These are phyloP conservation scores for Aspergillus sclerotiicarbonarius DNA, from an alignment of 495 filamentous ascomycete species.

Conservation along the genomic window DNA sequence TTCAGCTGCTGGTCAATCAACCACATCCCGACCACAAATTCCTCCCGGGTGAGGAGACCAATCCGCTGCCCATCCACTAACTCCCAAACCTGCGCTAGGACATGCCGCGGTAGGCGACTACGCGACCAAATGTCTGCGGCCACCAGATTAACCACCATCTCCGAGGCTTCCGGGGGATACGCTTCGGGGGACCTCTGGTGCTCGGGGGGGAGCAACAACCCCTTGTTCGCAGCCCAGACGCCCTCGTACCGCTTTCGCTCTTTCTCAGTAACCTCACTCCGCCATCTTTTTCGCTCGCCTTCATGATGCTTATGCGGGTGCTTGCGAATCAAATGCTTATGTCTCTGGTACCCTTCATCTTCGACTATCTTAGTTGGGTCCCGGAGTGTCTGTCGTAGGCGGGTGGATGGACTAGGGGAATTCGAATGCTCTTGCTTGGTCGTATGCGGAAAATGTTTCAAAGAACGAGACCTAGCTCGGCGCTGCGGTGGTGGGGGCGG, in stretches of 20 bases:
- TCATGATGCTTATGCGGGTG: constrained; percentile 86
- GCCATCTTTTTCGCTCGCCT: constrained; percentile 81
- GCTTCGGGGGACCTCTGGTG: constrained; percentile 2
- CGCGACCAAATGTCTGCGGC: constrained; percentile 84
- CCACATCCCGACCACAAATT: constrained; percentile 97
- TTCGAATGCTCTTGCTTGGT: constrained; percentile 39
- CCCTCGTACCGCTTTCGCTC: constrained; percentile 94
- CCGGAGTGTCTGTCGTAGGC: constrained; percentile 74
- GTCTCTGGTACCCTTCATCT: constrained; percentile 47
- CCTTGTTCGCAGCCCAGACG: constrained; percentile 92
- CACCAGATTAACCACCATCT: constrained; percentile 72
- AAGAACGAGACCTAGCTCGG: constrained; percentile 44
- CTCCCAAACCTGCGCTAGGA: constrained; percentile 80
- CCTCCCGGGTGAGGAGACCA: constrained; percentile 65
- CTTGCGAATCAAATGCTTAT: constrained; percentile 56
- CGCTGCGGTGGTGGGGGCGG: constrained; percentile 49
- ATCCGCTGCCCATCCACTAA: constrained; percentile 67
- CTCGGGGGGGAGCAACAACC: constrained; percentile 48
- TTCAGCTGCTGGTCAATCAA: constrained; percentile 86
- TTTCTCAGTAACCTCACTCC: constrained; percentile 68
- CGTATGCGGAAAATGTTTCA: constrained; percentile 36
- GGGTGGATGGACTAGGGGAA: constrained; percentile 55
- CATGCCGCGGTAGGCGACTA: constrained; percentile 63
- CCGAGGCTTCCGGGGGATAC: constrained; percentile 33
- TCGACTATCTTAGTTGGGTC: constrained; percentile 57